Base-by-base conservation (phyloP, 805 yeast species). In the Yamadazyma sp. region DNA sequence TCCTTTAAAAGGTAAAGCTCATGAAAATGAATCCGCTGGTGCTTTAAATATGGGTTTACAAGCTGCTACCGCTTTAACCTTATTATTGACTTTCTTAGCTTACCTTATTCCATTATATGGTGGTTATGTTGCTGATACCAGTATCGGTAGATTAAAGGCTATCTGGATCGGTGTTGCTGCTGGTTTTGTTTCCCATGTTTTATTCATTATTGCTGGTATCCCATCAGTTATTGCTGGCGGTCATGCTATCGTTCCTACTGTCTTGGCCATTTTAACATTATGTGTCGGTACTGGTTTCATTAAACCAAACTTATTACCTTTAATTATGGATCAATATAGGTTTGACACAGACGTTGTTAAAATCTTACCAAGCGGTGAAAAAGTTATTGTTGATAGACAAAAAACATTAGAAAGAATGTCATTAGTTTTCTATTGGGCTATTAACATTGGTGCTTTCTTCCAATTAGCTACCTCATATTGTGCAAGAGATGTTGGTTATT, bases 351-450 rank as follows among this genome's bases (percentile, higher is more conserved):
- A 78, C 42, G 76, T 72, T 33, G 75, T 85, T 37, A 73, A 69
- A 55, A 75, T 72, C 3, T 62, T 73, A 38, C 70, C 73, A 45
- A 53, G 67, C 17, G 95, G 95, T 38, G 80, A 78, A 51, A 69
- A 71, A 31, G 89, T 83, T 23, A 76, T 82, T 47, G 58, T 72
- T 30, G 75, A 70, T 47, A 62, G 73, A 35, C 67, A 65, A 47
- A 56, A 65, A 36, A 53, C 73, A 4, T 52, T 69, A 39, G 65
- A 62, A 47, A 52, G 69, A 48, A 63, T 62, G 54, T 49, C 71
- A 15, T 58, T 73, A 50, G 58, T 68, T 29, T 75, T 73, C 52
- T 75, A 75, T 55, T 73, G 77, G 76, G 58, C 73, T 33, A 75
- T 76, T 45, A 76, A 73, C 48, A 60, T 73, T 40, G 80, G 80